Evolutionary conservation across 2,329 filamentous ascomycete genomes (phyloP).

Genomic region (Gnomoniopsis sp.): DNA sequence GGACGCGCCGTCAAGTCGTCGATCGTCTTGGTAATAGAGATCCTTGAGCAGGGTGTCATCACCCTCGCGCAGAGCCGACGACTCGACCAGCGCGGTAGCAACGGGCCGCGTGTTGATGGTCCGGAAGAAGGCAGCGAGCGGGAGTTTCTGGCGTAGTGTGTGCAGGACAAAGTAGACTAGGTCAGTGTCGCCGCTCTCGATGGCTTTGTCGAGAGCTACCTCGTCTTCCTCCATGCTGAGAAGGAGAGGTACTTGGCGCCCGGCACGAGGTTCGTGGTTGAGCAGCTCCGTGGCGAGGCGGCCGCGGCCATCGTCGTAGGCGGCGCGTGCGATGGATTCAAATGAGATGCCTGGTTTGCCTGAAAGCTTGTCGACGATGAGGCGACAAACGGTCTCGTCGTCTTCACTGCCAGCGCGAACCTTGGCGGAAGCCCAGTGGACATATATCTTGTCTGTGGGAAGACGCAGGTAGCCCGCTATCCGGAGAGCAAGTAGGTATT

Average conservation of each 20-base stretch:
- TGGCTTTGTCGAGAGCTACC: slow-evolving; percentile 91
- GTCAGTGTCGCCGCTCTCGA: slow-evolving; percentile 93
- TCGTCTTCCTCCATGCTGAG: slow-evolving; percentile 95
- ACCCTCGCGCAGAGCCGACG: slow-evolving; percentile 64
- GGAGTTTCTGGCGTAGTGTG: slow-evolving; percentile 84
- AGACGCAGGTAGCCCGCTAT: slow-evolving; percentile 85
- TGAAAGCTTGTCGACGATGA: slow-evolving; percentile 81
- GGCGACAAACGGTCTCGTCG: slow-evolving; percentile 80
- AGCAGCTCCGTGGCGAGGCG: slow-evolving; percentile 87
- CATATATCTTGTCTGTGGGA: slow-evolving; percentile 85
- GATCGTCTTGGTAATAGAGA: slow-evolving; percentile 95
- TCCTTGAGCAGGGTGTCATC: slow-evolving; percentile 88
- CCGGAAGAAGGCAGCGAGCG: slow-evolving; percentile 87
- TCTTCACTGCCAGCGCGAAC: slow-evolving; percentile 81
- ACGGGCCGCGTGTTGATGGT: slow-evolving; percentile 81
- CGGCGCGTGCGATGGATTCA: slow-evolving; percentile 86
- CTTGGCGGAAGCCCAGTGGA: slow-evolving; percentile 95
- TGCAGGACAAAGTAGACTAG: slow-evolving; percentile 86
- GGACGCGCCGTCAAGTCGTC: slow-evolving; percentile 80
- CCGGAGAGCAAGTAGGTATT: slow-evolving; percentile 86
- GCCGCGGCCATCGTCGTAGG: slow-evolving; percentile 87
- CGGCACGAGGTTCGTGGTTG: slow-evolving; percentile 89
- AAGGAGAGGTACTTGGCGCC: slow-evolving; percentile 91
- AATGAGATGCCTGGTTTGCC: slow-evolving; percentile 94
- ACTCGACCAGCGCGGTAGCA: slow-evolving; percentile 86